A percentile compares a stretch with the other conserved stretches of the same genome.
Evolutionary conservation across 345 rosid genomes (phyloP).

Genomic region (Zanthoxylum bungeanum): DNA sequence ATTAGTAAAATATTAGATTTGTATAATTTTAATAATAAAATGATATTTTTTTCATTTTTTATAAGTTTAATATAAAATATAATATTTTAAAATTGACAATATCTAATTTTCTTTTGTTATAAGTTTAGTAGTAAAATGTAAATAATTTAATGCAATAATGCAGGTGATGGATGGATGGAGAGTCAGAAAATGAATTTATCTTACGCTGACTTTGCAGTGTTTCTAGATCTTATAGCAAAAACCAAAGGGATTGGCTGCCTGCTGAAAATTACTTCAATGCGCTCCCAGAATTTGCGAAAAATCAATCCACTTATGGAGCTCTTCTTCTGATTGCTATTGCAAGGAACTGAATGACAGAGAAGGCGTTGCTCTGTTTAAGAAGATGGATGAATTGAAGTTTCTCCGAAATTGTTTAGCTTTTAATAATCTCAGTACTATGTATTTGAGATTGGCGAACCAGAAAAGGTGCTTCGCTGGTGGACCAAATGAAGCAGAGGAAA

Average conservation of each 20-base stretch:
- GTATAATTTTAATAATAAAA: too few relatives aligned
- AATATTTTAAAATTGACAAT: too few relatives aligned
- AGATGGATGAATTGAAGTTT: conserved; percentile 47
- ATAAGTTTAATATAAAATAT: too few relatives aligned
- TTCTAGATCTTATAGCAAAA: conserved; percentile 61
- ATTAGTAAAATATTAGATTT: too few relatives aligned
- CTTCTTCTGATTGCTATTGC: conserved; percentile 69
- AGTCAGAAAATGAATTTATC: conserved; percentile 44
- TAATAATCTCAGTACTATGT: too few relatives aligned
- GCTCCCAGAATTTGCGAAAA: conserved; percentile 39
- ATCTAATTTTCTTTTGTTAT: too few relatives aligned
- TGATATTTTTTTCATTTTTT: conserved; percentile 3
- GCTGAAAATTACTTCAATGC: conserved; percentile 54
- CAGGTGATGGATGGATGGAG: conserved; percentile 89
- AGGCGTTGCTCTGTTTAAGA: conserved; percentile 53
- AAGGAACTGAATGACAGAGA: conserved; percentile 37
- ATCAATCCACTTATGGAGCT: conserved; percentile 40
- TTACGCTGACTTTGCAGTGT: conserved; percentile 38
- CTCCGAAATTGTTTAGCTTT: conserved; percentile 39
- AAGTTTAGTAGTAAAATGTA: too few relatives aligned
- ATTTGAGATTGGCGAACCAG: conserved; percentile 51
- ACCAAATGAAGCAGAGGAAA: conserved; percentile 52
- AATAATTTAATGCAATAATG: too few relatives aligned
- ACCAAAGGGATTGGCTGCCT: too few relatives aligned
- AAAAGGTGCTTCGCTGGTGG: conserved; percentile 47